Evolutionary conservation across 176 grass and related monocot genomes (phyloP).

Genomic region (Zoysia japonica): DNA sequence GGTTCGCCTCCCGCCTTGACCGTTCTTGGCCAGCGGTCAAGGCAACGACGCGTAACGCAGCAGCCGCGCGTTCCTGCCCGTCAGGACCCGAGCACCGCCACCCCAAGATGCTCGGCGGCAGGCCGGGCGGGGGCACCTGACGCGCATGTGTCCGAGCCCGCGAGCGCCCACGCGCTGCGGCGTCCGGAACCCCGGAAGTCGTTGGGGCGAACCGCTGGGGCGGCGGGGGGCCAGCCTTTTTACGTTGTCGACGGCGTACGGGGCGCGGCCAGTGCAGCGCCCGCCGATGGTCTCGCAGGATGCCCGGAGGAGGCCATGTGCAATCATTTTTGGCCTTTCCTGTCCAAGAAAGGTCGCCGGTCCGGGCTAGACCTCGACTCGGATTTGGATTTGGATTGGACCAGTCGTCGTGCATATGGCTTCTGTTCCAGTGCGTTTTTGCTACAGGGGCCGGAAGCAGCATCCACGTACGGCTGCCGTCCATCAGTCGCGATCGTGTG

Average conservation of each 20-base stretch:
- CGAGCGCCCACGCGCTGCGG: background rate
- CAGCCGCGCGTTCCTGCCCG: background rate
- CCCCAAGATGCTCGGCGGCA: background rate
- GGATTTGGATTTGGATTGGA: background rate
- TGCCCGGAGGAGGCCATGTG: constrained; percentile 22
- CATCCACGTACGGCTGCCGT: background rate
- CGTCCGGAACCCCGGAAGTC: background rate
- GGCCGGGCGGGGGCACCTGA: constrained; percentile 10
- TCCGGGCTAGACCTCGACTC: background rate
- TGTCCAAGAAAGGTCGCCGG: constrained; percentile 17
- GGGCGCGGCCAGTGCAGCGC: background rate
- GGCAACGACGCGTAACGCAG: background rate
- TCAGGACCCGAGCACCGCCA: background rate
- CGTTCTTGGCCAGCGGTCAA: too few species aligned
- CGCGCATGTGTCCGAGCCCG: background rate
- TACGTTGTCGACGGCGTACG: background rate
- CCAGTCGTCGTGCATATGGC: background rate
- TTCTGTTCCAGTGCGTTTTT: too few species aligned
- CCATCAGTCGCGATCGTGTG: background rate
- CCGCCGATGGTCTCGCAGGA: background rate
- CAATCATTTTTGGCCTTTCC: constrained; percentile 12
- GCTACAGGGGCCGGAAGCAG: background rate
- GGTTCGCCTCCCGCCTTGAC: background rate
- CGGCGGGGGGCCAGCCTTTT: too few species aligned
- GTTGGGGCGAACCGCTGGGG: background rate